Base-by-base conservation (phyloP, 768 basidiomycete genomes). In the Steccherinum ochraceum region DNA sequence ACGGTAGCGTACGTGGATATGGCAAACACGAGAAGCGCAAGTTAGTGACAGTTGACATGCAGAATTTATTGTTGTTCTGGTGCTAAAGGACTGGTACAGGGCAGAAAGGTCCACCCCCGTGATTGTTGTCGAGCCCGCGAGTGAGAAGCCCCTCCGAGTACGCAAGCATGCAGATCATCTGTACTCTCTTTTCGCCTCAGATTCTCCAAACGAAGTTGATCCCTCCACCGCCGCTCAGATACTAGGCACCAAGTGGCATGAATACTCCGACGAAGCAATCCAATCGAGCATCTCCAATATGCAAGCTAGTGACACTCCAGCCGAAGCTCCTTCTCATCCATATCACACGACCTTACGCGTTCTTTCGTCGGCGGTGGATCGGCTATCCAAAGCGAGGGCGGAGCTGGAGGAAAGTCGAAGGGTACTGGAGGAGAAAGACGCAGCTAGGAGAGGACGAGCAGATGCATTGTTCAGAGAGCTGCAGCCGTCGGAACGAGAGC, bases 211-310 rank as follows among this genome's bases (percentile, higher is more conserved):
- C 5, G 54, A 55, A 12, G 25, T 50, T 18, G 24, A 24, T 3
- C 39, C 51, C 5, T 43, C 48, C 3, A 50, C 46, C 2, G 54
- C 72, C 12, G 67, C 71, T 1, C 75, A 80, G 52, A 74, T 90
- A 11, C 73, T 91, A 16, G 69, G 75, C 2, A 85, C 81, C 7
- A 77, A 72, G 61, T 93, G 89, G 88, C 89, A 92, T 60, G 77
- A 81, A 20, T 83, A 80, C 58, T 81, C 86, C 2, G 87, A 92
- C 64, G 80, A 86, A 45, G 83, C 77, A 1, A 84, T 92, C 40
- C 81, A 84, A 53, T 69, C 73, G 13, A 75, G 80, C 3, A 77
- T 90, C 20, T 76, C 85, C 0, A 68, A 67, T 18, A 64, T 86
- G 12, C 61, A 69, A 49, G 53, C 58, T 12, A 63, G 72, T 3